Base-by-base conservation (phyloP, 2,329 filamentous ascomycete species). In the Botrytis hyacinthi region DNA sequence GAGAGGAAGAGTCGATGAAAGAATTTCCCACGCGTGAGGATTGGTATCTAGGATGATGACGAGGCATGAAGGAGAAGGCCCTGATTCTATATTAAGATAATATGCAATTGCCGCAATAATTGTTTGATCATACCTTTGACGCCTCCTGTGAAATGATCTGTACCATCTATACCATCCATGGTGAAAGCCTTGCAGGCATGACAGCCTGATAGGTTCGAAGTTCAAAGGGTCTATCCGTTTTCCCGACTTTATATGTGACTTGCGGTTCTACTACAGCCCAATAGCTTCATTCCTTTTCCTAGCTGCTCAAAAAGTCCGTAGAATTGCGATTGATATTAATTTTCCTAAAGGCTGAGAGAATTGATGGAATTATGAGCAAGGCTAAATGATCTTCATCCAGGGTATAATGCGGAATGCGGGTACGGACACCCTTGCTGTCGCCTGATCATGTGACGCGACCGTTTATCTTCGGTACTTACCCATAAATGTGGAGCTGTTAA, bases 1-100 rank as follows among this genome's bases (percentile, higher is more conserved):
- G 75, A 99, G 88, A 42, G 95, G 90, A 12, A 98, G 90, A 46
- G 88, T 89, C 73, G 89, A 84, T 75, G 91, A 86, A 62, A 98
- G 88, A 74, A 93, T 87, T 10, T 93, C 90, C 96, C 96, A 97
- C 78, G 96, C 95, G 78, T 95, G 92, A 3, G 96, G 96, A 82
- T 99, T 99, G 40, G 95, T 98, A 85, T 99, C 96, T 84, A 99
- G 88, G 80, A 99, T 87, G 79, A 99, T 91, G 78, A 94, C 92
- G 70, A 98, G 90, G 51, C 99, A 90, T 22, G 95, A 97, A 0
- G 96, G 93, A 8, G 87, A 84, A 76, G 89, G 87, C 72, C 86
- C 87, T 82, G 61, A 44, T 60, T 14, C 70, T 70, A 35, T 72
- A 72, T 78, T 73, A 77, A 75, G 62, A 63, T 35, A 29, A 62